Base-by-base conservation (phyloP, 2,329 filamentous ascomycete genomes). In the Apiospora arundinis region DNA sequence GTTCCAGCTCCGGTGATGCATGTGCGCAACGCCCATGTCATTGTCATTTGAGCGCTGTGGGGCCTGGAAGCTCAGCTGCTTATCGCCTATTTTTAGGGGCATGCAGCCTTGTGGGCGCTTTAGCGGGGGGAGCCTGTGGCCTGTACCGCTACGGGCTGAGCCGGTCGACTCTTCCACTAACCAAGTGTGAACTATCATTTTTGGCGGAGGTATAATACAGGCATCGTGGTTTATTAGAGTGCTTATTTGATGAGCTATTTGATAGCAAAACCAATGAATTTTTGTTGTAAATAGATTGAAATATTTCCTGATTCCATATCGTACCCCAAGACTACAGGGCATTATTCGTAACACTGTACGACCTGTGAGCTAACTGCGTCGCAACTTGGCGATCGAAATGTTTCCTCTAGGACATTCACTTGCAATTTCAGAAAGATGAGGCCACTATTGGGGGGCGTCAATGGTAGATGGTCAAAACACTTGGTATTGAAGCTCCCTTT, bases 11-110 rank as follows among this genome's bases (percentile, higher is more conserved):
- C 52, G 28, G 52, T 60, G 28, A 40, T 63, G 56, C 56, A 63
- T 63, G 56, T 63, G 56, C 56, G 56, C n/a, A 32, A 2, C 52
- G 14, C 16, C 32, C 6, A 25, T 21, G 42, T 28, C 52, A 14
- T 37, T 60, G 52, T 60, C 52, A 60, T 60, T 60, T 32, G 25
- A 8, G 28, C 52, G 32, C 18, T 11, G 52, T 60, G 52, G 52
- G 52, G 52, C 16, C 18, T 32, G 21, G 52, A 4, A 21, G 52
- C 16, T 60, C 52, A 60, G 52, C 11, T 60, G 56, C 32, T 23
- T 63, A 12, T 63, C 56, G 56, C 56, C 56, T 63, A 63, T 63
- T 63, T 63, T 63, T 63, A 63, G 56, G 56, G 56, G 56, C 56
- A 63, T 63, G 56, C 56, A 63, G 56, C 56, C 56, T 63, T 63